Evolutionary conservation across 129 eudicot species (phyloP).

Genomic region (Scalesia atractyloides): DNA sequence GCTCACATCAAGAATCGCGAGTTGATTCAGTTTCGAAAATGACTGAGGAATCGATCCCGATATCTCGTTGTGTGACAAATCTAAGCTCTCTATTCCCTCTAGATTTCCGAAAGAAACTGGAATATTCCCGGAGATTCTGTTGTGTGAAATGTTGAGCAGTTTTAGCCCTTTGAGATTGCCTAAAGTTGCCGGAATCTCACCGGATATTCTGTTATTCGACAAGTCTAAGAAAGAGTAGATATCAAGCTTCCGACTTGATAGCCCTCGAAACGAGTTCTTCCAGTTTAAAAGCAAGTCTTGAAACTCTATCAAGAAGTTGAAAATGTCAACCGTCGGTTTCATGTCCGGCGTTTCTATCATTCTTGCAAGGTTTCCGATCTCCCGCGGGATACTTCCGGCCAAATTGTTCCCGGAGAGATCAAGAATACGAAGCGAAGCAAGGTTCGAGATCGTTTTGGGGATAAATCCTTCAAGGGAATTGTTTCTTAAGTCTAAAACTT

Average conservation of each 20-base stretch:
- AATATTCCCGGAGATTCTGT: conserved; percentile 42
- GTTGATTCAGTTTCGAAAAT: conserved; percentile 38
- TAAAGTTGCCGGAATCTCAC: conserved; percentile 44
- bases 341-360: conserved; percentile 44
- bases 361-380: conserved; percentile 39
- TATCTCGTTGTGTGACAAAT: conserved; percentile 46
- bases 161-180: conserved; percentile 55
- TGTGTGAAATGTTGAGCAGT: conserved; percentile 51
- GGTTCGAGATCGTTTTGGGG: conserved; percentile 39
- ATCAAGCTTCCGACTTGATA: conserved; percentile 41
- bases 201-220: conserved; percentile 47
- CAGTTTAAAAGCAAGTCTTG: conserved; percentile 54
- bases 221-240: conserved; percentile 63
- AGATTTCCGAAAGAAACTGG: conserved; percentile 47
- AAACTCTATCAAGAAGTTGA: conserved; percentile 44
- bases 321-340: conserved; percentile 26
- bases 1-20: conserved; percentile 51
- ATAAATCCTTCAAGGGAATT: conserved; percentile 50
- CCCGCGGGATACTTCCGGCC: conserved; percentile 39
- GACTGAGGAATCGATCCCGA: conserved; percentile 52
- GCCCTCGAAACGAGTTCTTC: conserved; percentile 57
- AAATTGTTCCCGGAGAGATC: conserved; percentile 55
- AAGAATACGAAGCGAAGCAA: conserved; percentile 49
- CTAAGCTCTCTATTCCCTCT: conserved; percentile 51
- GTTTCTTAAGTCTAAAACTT: conserved; percentile 53